Evolutionary conservation across 1,139 yeast genomes (phyloP).

Genomic region (Sugiyamaella japonica): DNA sequence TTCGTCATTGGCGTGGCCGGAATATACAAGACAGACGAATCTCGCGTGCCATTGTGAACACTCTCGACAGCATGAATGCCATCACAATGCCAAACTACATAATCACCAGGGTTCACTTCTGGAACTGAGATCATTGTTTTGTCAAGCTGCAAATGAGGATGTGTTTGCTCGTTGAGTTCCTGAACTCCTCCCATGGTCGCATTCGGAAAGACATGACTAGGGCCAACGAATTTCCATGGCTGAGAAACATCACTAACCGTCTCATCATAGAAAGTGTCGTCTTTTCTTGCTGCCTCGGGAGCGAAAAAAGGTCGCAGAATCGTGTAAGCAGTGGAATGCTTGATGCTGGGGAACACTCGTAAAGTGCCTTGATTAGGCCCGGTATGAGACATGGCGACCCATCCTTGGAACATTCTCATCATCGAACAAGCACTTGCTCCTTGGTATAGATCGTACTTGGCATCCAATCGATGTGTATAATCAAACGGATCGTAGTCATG

Average conservation of each 20-base stretch:
- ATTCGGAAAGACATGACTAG: constrained; percentile 23
- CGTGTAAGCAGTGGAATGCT: constrained; percentile 43
- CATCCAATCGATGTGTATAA: constrained; percentile 43
- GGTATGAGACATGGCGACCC: constrained; percentile 45
- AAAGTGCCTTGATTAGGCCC: constrained; percentile 49
- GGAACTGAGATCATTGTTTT: constrained; percentile 34
- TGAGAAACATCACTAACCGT: neutral
- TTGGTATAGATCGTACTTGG: constrained; percentile 43
- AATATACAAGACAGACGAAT: constrained; percentile 46
- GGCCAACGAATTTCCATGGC: constrained; percentile 10
- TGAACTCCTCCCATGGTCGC: constrained; percentile 40
- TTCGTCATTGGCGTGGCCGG: constrained; percentile 42
- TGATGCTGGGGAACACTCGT: constrained; percentile 41
- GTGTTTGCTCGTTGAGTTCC: constrained; percentile 33
- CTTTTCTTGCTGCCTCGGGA: constrained; percentile 16
- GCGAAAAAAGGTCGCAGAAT: constrained; percentile 48
- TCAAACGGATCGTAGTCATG: constrained; percentile 50
- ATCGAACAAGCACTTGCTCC: constrained; percentile 44
- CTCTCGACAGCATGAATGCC: constrained; percentile 51
- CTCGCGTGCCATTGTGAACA: constrained; percentile 43
- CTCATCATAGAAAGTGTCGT: constrained; percentile 4
- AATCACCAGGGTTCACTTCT: constrained; percentile 40
- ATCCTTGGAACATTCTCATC: constrained; percentile 40
- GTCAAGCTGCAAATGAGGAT: constrained; percentile 35
- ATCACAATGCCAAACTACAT: constrained; percentile 55